Evolutionary conservation across 2,329 filamentous ascomycete genomes (phyloP), one percentile per base, ranked within the genome.

Genomic region (Pseudopithomyces maydicus): DNA sequence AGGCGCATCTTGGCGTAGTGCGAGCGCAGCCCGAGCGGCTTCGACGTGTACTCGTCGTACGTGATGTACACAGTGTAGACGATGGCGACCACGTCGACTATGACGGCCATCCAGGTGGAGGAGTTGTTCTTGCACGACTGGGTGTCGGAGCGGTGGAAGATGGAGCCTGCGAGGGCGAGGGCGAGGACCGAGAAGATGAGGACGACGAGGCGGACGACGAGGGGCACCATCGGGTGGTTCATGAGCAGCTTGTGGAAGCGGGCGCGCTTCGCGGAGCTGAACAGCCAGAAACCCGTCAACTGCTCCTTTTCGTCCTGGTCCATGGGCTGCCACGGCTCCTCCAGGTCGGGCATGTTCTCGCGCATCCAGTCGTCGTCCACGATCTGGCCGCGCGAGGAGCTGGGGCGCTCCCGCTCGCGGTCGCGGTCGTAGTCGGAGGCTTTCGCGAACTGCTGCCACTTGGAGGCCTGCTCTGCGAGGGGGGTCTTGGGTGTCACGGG

Each of bases 1-100:
- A 99, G 85, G 14, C 90, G 87, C 63, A 96, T 90, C 75, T 99
- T 99, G 47, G 91, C 89, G 55, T 88, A 88, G 10, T 92, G 88
- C 6, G 88, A 88, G 42, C 96, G 90, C 58, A 99, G 80, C 1
- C 95, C 95, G 19, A 99, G 81, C 20, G 96, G 95, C 73, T 96
- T 96, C 29, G 92, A 91, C 5, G 91, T 95, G 78, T 97, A 98
- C 78, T 99, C 95, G 72, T 99, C 95, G 79, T 89, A 96, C 22
- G 93, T 96, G 79, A 98, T 95, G 78, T 97, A 98, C 47, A 90
- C 80, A 54, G 96, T 89, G 77, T 98, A 99, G 2, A 94, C 87
- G 56, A 98, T 84, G 2, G 95, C 94, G 14, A 98, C 84, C 6
- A 89, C 87, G 76, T 98, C 94, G 38, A 99, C 90, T 35, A 91